These are phyloP conservation scores for Pholiota microspora DNA, from an alignment of 768 basidiomycete genomes.

Conservation along the genomic window DNA sequence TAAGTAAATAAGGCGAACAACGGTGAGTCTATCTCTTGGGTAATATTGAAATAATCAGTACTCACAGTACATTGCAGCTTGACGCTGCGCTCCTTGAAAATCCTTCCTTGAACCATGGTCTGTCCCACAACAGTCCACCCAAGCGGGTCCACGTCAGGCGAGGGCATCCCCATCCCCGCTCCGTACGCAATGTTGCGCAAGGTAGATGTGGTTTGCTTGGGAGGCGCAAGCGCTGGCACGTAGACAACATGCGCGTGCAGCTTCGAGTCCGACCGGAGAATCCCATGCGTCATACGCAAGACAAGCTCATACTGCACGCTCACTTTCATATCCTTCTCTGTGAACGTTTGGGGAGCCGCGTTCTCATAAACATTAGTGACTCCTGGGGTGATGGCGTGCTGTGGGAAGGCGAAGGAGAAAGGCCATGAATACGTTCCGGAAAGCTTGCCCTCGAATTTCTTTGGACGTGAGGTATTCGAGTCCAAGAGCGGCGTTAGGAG, in stretches of 20 bases:
- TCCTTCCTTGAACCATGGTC: conserved; percentile 17
- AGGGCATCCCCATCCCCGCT: conserved; percentile 25
- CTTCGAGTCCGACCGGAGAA: conserved; percentile 37
- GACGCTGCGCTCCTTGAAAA: conserved; percentile 22
- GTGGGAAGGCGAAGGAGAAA: conserved; percentile 38
- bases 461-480: conserved; percentile 6
- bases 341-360: conserved; percentile 33
- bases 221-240: conserved; percentile 30
- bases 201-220: conserved; percentile 22
- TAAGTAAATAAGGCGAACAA: conserved; percentile 8
- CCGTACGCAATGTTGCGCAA: conserved; percentile 34
- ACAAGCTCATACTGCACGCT: conserved; percentile 36
- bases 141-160: conserved; percentile 31
- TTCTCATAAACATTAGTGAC: conserved; percentile 2
- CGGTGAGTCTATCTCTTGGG: not conserved
- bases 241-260: conserved; percentile 27
- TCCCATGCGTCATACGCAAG: conserved; percentile 34
- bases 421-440: conserved; percentile 36
- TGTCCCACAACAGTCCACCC: conserved; percentile 32
- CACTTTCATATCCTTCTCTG: conserved; percentile 29
- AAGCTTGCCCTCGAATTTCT: conserved; percentile 30
- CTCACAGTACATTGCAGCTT: conserved; percentile 29
- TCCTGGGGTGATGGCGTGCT: conserved; percentile 13
- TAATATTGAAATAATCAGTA: not conserved
- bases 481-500: conserved; percentile 7